Percentiles rank a stretch among this genome's conserved stretches.
phyloP scores from a whole-genome alignment of 1,284 basidiomycete genomes.

The Pyrrhoderma noxium region DNA sequence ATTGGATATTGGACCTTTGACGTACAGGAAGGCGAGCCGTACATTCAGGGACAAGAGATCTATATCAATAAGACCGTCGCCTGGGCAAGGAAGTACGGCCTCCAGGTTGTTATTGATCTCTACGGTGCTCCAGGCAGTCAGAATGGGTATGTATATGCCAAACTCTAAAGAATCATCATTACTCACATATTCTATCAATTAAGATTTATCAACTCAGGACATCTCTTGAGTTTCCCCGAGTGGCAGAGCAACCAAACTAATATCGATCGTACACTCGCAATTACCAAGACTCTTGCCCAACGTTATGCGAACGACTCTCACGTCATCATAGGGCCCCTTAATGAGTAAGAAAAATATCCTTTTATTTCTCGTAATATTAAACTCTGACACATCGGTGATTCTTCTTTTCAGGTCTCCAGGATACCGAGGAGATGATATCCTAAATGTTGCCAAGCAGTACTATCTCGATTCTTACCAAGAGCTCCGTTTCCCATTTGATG shows the following conservation, averaged over 20 bases:
- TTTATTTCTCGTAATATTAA: neutral
- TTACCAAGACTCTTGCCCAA: neutral
- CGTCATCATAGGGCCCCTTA: constrained; percentile 58
- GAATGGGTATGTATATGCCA: constrained; percentile 63
- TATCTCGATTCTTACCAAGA: constrained; percentile 70
- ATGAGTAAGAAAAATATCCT: constrained; percentile 53
- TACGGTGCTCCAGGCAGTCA: constrained; percentile 85
- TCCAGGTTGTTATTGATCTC: constrained; percentile 80
- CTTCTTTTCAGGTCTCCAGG: constrained; percentile 62
- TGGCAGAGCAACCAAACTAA: constrained; percentile 70
- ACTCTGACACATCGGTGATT: neutral
- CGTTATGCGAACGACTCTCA: neutral
- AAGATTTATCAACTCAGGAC: constrained; percentile 86
- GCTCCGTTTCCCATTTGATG: constrained; percentile 61
- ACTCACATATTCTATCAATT: neutral
- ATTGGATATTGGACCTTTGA: constrained; percentile 94
- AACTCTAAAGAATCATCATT: too few relatives aligned
- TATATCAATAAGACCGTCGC: constrained; percentile 66
- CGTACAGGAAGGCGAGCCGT: constrained; percentile 74
- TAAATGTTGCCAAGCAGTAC: constrained; percentile 58
- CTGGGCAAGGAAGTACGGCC: constrained; percentile 70
- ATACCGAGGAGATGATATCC: constrained; percentile 47
- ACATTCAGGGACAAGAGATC: constrained; percentile 70
- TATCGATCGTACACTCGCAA: constrained; percentile 58
- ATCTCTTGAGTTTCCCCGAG: constrained; percentile 46